phyloP scores from a whole-genome alignment of 1,284 basidiomycete species.

The Uromyces viciae-fabae region DNA sequence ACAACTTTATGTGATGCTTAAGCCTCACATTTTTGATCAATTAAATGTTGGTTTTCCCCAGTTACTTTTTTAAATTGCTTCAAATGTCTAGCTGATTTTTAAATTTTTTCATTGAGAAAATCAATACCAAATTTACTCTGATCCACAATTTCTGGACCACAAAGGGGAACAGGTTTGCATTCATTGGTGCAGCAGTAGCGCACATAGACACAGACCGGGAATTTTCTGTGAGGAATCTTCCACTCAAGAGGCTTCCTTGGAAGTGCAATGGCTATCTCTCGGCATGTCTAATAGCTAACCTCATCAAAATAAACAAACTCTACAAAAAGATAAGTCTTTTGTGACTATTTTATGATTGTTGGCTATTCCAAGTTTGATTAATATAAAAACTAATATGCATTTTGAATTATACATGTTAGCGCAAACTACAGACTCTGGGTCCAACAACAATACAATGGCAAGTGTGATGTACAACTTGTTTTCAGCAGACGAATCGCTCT shows the following conservation, averaged over 20 bases:
- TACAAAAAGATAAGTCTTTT: background rate
- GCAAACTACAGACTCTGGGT: no score
- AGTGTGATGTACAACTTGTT: background rate
- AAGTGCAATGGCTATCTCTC: background rate
- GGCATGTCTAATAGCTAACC: background rate
- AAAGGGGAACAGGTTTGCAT: background rate
- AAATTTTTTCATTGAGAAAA: no score
- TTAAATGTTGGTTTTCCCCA: background rate
- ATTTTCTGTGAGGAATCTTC: background rate
- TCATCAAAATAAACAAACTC: background rate
- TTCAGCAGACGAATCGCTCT: background rate
- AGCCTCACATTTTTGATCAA: background rate
- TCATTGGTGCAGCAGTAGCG: background rate
- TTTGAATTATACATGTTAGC: no score
- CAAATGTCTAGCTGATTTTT: no score
- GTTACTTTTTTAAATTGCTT: no score
- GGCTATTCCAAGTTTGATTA: no score
- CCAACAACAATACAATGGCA: background rate
- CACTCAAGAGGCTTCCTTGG: background rate
- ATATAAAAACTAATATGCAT: no score
- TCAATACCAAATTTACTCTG: background rate
- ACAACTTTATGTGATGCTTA: background rate
- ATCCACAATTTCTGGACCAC: background rate
- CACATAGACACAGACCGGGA: background rate
- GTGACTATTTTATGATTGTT: background rate